Base-by-base conservation (phyloP, 2,329 filamentous ascomycete genomes). In the Leptoxyphium fumago region DNA sequence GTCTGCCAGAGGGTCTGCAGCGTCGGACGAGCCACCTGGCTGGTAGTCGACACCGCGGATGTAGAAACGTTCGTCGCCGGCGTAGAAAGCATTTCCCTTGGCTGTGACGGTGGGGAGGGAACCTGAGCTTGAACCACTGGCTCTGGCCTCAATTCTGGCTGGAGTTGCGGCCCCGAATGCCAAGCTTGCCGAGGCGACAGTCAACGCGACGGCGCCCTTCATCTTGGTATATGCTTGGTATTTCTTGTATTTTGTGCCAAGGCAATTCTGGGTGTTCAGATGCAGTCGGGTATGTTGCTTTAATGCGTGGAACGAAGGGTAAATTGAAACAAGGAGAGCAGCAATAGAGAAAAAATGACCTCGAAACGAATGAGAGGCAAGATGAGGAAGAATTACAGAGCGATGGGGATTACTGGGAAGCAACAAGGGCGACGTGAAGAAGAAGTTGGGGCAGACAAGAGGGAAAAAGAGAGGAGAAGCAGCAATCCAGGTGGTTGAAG, bases 1-100 rank as follows among this genome's bases (percentile, higher is more conserved):
- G 55, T 93, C 80, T 49, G 84, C 79, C 43, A 94, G 80, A 48
- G 87, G 86, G 60, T 94, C 87, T 44, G 67, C 66, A 41, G 76
- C 64, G 38, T 77, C 63, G 43, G 76, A 78, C 10, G 77, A 73
- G 49, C 78, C 79, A 55, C 75, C 75, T 52, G 57, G 50, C 42
- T 62, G 58, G 53, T 62, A 63, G 64, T 82, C 80, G 51, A 77
- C 67, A 59, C 74, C 73, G 50, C 72, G 71, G 50, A 77, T 69
- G 62, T 76, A 76, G 65, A 76, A 76, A 56, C 78, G 74, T 42
- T 75, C 56, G 46, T 72, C 57, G 46, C 76, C 77, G 49, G 75
- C 70, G 62, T 76, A 81, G 68, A 82, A 81, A 46, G 78, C 71
- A 60, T 80, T 79, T 59, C 77, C 75, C 65, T 77, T 76, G 54